Percentiles rank a stretch among this genome's conserved stretches.
These are phyloP conservation scores for Cryomyces minteri DNA, from an alignment of 495 filamentous ascomycete genomes.

Conservation along the genomic window DNA sequence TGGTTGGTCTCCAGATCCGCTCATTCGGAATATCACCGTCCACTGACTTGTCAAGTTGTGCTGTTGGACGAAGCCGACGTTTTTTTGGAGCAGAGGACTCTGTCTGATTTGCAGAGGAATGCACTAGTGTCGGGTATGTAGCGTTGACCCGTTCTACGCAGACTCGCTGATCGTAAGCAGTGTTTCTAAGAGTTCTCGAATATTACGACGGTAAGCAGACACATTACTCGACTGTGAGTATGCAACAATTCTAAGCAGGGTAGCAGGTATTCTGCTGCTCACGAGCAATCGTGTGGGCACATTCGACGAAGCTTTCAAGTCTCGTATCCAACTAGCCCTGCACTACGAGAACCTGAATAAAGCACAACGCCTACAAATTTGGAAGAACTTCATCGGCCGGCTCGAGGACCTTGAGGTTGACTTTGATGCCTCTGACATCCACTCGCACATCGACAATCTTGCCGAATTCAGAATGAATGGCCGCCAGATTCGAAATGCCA, in stretches of 20 bases:
- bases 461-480: constrained; percentile 6
- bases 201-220: too few species aligned
- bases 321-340: constrained; percentile 29
- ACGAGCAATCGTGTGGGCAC: constrained; percentile 11
- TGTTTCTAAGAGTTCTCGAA: background rate
- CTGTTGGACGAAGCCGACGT: constrained; percentile 6
- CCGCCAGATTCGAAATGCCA: constrained; percentile 8
- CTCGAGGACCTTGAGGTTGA: constrained; percentile 1
- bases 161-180: too few species aligned
- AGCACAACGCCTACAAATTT: constrained; percentile 4
- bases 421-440: background rate
- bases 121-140: background rate
- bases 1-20: too few species aligned
- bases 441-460: background rate
- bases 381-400: constrained; percentile 9
- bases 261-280: constrained; percentile 1
- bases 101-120: background rate
- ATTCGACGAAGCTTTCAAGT: constrained; percentile 30
- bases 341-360: constrained; percentile 24
- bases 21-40: too few species aligned
- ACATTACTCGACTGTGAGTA: too few species aligned
- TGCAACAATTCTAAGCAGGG: too few species aligned
- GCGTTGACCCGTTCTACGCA: too few species aligned
- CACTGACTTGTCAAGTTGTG: too few species aligned
- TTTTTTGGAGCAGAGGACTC: constrained; percentile 1